Percentiles rank a stretch among this genome's conserved stretches.
Evolutionary conservation across 2,329 filamentous ascomycete species (phyloP).

Genomic region (Phyllachora maydis): DNA sequence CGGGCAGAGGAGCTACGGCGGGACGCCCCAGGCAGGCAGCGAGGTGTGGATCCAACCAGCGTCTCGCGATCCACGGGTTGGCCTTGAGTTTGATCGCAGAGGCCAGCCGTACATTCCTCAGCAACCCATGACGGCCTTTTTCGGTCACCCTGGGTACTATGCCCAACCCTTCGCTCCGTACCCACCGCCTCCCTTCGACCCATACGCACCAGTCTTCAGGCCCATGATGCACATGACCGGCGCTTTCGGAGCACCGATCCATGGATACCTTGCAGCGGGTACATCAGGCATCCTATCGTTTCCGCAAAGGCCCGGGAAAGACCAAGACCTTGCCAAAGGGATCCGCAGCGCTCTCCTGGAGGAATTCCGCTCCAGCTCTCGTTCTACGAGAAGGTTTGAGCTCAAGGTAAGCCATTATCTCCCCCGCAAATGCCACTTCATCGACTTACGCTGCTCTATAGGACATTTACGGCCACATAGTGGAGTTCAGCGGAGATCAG

Average conservation of each 20-base stretch:
- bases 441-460: slow-evolving; percentile 10
- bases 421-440: not conserved
- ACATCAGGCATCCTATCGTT: slow-evolving; percentile 6
- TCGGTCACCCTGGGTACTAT: too few relatives aligned
- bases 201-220: slow-evolving; percentile 14
- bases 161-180: slow-evolving; percentile 13
- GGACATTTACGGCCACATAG: slow-evolving; percentile 72
- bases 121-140: too few relatives aligned
- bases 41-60: slow-evolving; percentile 17
- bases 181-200: slow-evolving; percentile 14
- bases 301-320: slow-evolving; percentile 25
- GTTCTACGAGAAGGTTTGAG: slow-evolving; percentile 54
- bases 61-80: slow-evolving; percentile 12
- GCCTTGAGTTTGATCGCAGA: slow-evolving; percentile 11
- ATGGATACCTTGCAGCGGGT: slow-evolving; percentile 5
- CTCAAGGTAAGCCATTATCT: slow-evolving; percentile 35
- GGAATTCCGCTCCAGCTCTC: slow-evolving; percentile 58
- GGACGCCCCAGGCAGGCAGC: slow-evolving; percentile 9
- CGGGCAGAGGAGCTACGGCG: slow-evolving; percentile 10
- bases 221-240: slow-evolving; percentile 11
- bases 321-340: slow-evolving; percentile 22
- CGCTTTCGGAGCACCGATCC: slow-evolving; percentile 12
- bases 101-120: slow-evolving; percentile 13
- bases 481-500: slow-evolving; percentile 91
- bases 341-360: slow-evolving; percentile 31